phyloP scores from a whole-genome alignment of 2,329 filamentous ascomycete species.

The Pleurostoma richardsiae region DNA sequence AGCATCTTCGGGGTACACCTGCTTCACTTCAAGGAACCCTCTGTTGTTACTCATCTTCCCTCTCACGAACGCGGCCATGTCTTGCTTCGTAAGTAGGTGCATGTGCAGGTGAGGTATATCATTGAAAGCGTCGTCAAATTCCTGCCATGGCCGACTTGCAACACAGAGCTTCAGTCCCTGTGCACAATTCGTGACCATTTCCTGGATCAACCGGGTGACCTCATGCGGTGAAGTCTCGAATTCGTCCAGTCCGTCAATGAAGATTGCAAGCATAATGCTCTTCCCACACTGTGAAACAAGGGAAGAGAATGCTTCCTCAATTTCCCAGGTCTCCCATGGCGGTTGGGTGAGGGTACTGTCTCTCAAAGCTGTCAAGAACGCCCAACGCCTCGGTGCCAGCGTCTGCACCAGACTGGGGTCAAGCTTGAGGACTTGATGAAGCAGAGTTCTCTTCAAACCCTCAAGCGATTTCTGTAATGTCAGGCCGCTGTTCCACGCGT shows the following conservation, averaged over 20 bases:
- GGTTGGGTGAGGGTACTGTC: not conserved
- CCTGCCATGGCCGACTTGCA: conserved; percentile 5
- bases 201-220: not conserved
- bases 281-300: not conserved
- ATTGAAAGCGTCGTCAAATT: conserved; percentile 4
- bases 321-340: not conserved
- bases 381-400: conserved; percentile 5
- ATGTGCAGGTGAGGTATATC: conserved; percentile 1
- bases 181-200: not conserved
- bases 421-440: conserved; percentile 6
- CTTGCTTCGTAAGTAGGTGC: conserved; percentile 1
- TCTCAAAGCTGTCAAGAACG: conserved; percentile 1
- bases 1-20: conserved; percentile 1
- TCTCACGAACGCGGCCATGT: conserved; percentile 1
- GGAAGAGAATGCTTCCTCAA: not conserved
- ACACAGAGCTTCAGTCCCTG: conserved; percentile 3
- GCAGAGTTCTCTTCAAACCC: conserved; percentile 8
- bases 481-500: conserved; percentile 11
- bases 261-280: not conserved
- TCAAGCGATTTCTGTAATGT: conserved; percentile 11
- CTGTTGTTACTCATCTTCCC: not conserved
- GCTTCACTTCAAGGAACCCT: conserved; percentile 1
- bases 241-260: conserved; percentile 2
- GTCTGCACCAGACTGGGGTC: conserved; percentile 2
- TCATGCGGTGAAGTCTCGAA: not conserved